Base-by-base conservation (phyloP, 2,329 filamentous ascomycete genomes). In the Fusarium sp. region DNA sequence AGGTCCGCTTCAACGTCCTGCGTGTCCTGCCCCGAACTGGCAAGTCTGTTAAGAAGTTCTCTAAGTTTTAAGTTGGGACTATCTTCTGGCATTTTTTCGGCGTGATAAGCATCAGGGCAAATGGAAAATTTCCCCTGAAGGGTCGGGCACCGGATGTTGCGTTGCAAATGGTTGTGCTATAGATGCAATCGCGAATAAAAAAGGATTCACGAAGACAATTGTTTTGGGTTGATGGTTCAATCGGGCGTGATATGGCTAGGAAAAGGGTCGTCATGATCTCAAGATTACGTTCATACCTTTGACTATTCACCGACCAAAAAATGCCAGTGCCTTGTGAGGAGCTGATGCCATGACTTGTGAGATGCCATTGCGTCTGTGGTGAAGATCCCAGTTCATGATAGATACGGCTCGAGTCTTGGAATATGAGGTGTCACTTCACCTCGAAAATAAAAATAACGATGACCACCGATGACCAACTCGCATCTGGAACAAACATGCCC, bases 1-100 rank as follows among this genome's bases (percentile, higher is more conserved):
- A 97, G 94, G 92, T 97, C 82, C 96, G 96, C 83, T 99, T 99
- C 93, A 99, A 99, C 88, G 94, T 97, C 82, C 93, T 99, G 82
- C 94, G 96, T 81, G 96, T 99, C 79, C 92, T 98, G 80, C 95
- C 95, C 85, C 91, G 94, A 87, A 97, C 93, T 79, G 93, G 94
- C 86, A 97, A 97, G 91, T 86, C 89, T 79, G 94, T 97, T 84
- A 99, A 99, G 94, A 85, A 90, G 84, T 99, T 99, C 91, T 88
- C 84, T 88, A 99, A 99, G 90, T 99, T 99, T 89, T 99, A 97
- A 91, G 79, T 79, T 78, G 77, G 79, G 77, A 71, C 77, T 80
- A 75, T 79, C 75, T 78, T 80, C 72, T 84, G 83, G 83, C 83
- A 85, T 86, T 84, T 83, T 86, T 84, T 81, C 77, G 83, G 84